phyloP scores from a whole-genome alignment of 257 asterid genomes.

The Lavandula angustifolia region DNA sequence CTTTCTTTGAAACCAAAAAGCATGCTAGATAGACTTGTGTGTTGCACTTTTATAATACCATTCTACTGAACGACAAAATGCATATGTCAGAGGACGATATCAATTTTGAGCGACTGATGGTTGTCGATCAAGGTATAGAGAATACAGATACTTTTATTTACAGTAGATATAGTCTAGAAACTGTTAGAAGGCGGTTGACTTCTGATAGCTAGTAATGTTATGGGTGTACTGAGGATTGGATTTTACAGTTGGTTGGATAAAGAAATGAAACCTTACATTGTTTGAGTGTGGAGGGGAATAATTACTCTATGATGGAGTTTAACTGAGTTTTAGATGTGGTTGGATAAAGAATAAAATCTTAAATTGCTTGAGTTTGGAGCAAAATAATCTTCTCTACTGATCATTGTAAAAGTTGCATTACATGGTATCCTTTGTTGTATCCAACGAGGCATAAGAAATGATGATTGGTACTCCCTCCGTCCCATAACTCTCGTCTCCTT shows the following conservation, averaged over 20 bases:
- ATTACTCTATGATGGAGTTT: too few relatives aligned
- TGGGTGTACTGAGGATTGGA: not conserved
- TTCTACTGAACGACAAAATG: not conserved
- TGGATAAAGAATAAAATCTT: not conserved
- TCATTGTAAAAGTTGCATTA: slow-evolving; percentile 2
- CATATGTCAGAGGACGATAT: not conserved
- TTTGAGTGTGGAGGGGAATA: not conserved
- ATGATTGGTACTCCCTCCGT: too few relatives aligned
- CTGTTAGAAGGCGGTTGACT: not conserved
- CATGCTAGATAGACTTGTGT: not conserved
- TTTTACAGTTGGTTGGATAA: slow-evolving; percentile 9
- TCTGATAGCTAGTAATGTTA: not conserved
- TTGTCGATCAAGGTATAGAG: slow-evolving; percentile 1
- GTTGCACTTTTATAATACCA: not conserved
- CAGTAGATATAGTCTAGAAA: not conserved
- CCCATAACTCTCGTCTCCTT: too few relatives aligned
- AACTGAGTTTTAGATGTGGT: slow-evolving; percentile 10
- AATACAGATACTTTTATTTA: not conserved
- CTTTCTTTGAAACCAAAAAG: not conserved
- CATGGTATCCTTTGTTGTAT: not conserved
- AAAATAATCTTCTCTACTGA: slow-evolving; percentile 10
- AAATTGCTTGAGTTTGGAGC: slow-evolving; percentile 3
- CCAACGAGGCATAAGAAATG: not conserved
- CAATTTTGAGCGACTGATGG: slow-evolving; percentile 11
- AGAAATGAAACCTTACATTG: too few relatives aligned